Evolutionary conservation across 2,329 filamentous ascomycete genomes (phyloP).

Genomic region (Epichloe brachyelytri): DNA sequence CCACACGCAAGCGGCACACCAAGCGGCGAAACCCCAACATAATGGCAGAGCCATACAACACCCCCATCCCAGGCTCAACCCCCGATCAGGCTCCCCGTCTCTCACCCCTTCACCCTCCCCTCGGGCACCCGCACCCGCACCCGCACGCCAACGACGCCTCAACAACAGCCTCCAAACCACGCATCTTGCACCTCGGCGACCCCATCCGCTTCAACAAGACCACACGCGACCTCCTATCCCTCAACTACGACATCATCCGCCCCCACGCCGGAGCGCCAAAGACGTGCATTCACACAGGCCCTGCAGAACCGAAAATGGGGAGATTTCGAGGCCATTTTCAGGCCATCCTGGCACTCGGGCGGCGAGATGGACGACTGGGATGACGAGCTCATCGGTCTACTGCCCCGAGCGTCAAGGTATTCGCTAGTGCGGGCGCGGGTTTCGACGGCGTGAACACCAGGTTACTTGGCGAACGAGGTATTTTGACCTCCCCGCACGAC

Average conservation of each 20-base stretch:
- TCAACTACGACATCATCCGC: constrained; percentile 36
- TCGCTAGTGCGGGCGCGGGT: constrained; percentile 51
- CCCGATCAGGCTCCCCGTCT: constrained; percentile 31
- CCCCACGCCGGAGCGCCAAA: constrained; percentile 37
- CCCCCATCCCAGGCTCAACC: constrained; percentile 31
- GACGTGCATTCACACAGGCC: constrained; percentile 34
- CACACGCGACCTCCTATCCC: constrained; percentile 30
- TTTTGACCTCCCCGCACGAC: too few species aligned
- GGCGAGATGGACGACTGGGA: constrained; percentile 57
- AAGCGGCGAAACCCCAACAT: neutral
- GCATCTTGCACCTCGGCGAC: constrained; percentile 68
- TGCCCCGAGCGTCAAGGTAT: constrained; percentile 47
- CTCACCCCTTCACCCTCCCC: neutral
- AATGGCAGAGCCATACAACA: constrained; percentile 36
- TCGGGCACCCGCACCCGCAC: constrained; percentile 4
- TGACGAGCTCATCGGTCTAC: constrained; percentile 39
- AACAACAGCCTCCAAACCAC: constrained; percentile 22
- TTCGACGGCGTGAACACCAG: constrained; percentile 56
- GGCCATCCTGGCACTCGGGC: constrained; percentile 50
- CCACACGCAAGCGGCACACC: neutral
- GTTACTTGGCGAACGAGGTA: constrained; percentile 46
- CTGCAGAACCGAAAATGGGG: constrained; percentile 41
- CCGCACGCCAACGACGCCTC: constrained; percentile 12
- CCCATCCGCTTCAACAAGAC: constrained; percentile 35
- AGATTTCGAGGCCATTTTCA: constrained; percentile 40